phyloP scores from a whole-genome alignment of 257 asterid genomes.

The Jasminum sambac region DNA sequence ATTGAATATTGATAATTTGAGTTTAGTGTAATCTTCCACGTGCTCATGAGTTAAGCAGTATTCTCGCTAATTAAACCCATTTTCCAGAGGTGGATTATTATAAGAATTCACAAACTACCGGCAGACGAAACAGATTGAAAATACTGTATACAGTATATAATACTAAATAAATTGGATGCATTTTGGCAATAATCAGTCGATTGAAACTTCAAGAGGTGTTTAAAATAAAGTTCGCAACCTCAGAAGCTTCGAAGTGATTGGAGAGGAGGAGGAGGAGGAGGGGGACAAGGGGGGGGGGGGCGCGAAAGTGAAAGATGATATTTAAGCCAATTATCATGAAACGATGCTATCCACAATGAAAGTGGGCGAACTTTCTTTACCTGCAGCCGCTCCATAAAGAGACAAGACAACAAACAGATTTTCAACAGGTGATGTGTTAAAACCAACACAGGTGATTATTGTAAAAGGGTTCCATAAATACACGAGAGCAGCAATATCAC shows the following conservation, averaged over 20 bases:
- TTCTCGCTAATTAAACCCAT: background rate
- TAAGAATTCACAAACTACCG: background rate
- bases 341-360: slow-evolving; percentile 17
- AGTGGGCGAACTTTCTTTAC: slow-evolving; percentile 40
- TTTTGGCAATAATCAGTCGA: background rate
- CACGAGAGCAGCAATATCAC: slow-evolving; percentile 89
- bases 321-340: slow-evolving; percentile 20
- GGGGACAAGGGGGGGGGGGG: too few relatives aligned
- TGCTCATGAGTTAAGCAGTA: slow-evolving; percentile 2
- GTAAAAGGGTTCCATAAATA: slow-evolving; percentile 97
- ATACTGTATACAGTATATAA: slow-evolving; percentile 8
- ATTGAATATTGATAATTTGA: too few relatives aligned
- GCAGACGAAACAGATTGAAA: background rate
- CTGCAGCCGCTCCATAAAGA: slow-evolving; percentile 86
- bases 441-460: slow-evolving; percentile 78
- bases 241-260: slow-evolving; percentile 17
- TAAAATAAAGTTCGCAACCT: slow-evolving; percentile 19
- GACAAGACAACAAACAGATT: slow-evolving; percentile 70
- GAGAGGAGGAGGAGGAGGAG: too few relatives aligned
- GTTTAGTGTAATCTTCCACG: background rate
- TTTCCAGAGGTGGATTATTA: background rate
- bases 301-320: background rate
- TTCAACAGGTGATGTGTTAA: slow-evolving; percentile 81
- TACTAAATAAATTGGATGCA: background rate
- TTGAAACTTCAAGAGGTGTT: slow-evolving; percentile 6